Evolutionary conservation across 2,329 filamentous ascomycete species (phyloP).

Genomic region (Talaromyces piceae): DNA sequence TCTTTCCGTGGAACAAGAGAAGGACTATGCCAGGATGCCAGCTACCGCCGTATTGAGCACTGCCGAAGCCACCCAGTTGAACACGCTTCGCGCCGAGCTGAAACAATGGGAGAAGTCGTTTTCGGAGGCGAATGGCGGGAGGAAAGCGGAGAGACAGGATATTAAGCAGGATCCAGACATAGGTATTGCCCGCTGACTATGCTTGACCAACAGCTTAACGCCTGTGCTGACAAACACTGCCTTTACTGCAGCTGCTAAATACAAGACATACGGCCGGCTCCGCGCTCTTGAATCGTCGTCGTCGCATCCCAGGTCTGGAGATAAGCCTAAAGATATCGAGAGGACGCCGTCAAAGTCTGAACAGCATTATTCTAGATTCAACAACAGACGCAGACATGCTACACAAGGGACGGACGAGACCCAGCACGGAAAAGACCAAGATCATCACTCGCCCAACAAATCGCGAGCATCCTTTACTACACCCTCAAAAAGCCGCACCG

Average conservation of each 20-base stretch:
- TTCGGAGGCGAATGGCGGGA: conserved; percentile 34
- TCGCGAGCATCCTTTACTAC: conserved; percentile 17
- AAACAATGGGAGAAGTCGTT: conserved; percentile 44
- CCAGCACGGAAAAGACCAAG: background rate
- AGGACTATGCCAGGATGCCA: conserved; percentile 17
- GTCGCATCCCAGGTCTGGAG: conserved; percentile 3
- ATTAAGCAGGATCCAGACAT: conserved; percentile 41
- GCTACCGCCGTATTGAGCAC: conserved; percentile 17
- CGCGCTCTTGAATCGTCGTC: conserved; percentile 28
- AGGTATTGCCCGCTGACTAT: conserved; percentile 22
- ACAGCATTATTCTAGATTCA: conserved; percentile 18
- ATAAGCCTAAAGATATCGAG: conserved; percentile 16
- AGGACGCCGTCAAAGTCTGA: conserved; percentile 14
- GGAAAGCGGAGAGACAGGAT: conserved; percentile 40
- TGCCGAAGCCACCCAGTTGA: conserved; percentile 21
- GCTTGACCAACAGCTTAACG: background rate
- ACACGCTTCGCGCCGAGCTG: conserved; percentile 34
- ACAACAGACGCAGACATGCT: conserved; percentile 27
- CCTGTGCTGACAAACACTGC: background rate
- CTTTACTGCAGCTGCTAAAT: conserved; percentile 34
- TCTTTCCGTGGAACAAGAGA: background rate
- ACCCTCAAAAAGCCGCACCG: conserved; percentile 26
- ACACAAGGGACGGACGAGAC: conserved; percentile 20
- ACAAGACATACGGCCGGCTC: conserved; percentile 40
- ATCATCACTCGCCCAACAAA: conserved; percentile 6